These are phyloP conservation scores for Alternaria brassicae DNA, from an alignment of 2,329 filamentous ascomycete genomes.

Conservation along the genomic window DNA sequence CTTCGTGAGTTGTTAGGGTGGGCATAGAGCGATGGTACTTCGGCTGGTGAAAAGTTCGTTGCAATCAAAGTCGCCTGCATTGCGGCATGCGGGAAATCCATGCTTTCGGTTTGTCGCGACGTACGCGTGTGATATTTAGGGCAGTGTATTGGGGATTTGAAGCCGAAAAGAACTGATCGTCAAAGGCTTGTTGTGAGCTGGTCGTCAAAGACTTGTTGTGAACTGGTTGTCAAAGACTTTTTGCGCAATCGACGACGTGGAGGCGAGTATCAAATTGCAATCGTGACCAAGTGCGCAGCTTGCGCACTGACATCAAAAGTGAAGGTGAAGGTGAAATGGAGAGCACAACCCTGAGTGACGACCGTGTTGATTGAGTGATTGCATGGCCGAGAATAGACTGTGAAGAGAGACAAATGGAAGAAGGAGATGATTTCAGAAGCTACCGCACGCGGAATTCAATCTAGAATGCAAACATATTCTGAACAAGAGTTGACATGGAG, in stretches of 20 bases:
- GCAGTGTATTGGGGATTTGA: neutral
- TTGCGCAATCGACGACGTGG: conserved; percentile 1
- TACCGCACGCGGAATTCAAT: conserved; percentile 21
- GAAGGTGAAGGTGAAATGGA: conserved; percentile 2
- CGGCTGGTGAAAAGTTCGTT: conserved; percentile 8
- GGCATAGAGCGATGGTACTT: conserved; percentile 1
- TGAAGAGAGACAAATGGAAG: neutral
- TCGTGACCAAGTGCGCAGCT: neutral
- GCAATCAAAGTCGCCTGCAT: conserved; percentile 6
- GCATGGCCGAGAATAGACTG: neutral
- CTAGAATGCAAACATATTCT: conserved; percentile 22
- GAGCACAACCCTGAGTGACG: neutral
- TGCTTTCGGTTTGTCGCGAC: neutral
- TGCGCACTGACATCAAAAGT: conserved; percentile 2
- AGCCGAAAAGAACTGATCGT: neutral
- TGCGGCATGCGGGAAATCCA: conserved; percentile 13
- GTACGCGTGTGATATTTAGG: neutral
- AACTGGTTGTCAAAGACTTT: neutral
- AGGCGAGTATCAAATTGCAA: neutral
- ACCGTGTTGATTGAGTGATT: neutral
- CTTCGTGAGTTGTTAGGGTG: neutral
- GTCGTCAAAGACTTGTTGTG: neutral
- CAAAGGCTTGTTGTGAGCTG: neutral
- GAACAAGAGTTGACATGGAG: neutral
- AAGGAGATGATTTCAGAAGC: neutral